Evolutionary conservation across 1,284 basidiomycete species (phyloP).

Genomic region (Ustilago lituana): DNA sequence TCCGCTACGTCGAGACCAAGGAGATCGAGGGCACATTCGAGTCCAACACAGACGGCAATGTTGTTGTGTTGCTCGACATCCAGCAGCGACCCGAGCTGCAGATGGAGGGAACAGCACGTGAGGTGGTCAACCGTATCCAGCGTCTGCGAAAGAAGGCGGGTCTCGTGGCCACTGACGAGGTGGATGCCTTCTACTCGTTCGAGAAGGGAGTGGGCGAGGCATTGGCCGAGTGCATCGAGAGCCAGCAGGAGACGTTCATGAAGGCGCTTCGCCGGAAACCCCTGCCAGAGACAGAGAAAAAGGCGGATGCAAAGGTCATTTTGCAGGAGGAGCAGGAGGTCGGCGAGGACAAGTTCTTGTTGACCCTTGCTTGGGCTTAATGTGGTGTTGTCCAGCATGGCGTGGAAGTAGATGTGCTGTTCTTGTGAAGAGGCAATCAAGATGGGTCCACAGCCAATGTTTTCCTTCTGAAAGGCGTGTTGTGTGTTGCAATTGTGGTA

Average conservation of each 20-base stretch:
- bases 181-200: slow-evolving; percentile 87
- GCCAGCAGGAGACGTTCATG: slow-evolving; percentile 78
- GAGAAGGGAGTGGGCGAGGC: slow-evolving; percentile 74
- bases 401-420: too few species aligned
- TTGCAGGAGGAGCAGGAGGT: slow-evolving; percentile 89
- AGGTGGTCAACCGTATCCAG: slow-evolving; percentile 93
- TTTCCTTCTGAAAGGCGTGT: too few species aligned
- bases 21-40: slow-evolving; percentile 74
- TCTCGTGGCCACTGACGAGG: slow-evolving; percentile 91
- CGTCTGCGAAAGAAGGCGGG: slow-evolving; percentile 95
- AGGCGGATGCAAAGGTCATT: slow-evolving; percentile 71
- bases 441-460: too few species aligned
- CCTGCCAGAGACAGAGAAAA: slow-evolving; percentile 62
- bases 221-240: slow-evolving; percentile 77
- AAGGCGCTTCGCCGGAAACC: slow-evolving; percentile 77
- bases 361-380: slow-evolving; percentile 64
- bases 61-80: slow-evolving; percentile 90
- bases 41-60: slow-evolving; percentile 91
- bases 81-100: slow-evolving; percentile 86
- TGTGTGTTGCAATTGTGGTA: background rate
- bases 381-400: background rate
- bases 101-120: slow-evolving; percentile 86
- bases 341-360: slow-evolving; percentile 79
- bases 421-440: too few species aligned
- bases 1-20: slow-evolving; percentile 81